Evolutionary conservation across 768 basidiomycete genomes (phyloP), one percentile per base, ranked within the genome.

Genomic region (Agaricus subrufescens): DNA sequence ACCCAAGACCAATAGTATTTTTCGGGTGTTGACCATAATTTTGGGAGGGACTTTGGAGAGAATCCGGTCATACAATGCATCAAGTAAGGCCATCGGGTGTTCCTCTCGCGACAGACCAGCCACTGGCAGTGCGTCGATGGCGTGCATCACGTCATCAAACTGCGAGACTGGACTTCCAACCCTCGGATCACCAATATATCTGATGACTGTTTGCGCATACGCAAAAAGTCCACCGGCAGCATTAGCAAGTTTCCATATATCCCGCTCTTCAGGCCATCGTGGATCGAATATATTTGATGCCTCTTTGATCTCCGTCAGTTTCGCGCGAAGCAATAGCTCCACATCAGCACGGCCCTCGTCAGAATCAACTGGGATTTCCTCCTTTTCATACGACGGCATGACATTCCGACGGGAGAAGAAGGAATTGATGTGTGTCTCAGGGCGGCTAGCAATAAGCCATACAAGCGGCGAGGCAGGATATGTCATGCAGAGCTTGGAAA

Each of bases 21-120:
- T 51, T 42, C 25, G 39, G 38, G 50, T 30, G 5, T 27, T 15
- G 2, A 10, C 1, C n/a, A 43, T 9, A 7, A 51, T 15, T 12
- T 51, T 14, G 0, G 8, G 10, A 1, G 50, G 50, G 42, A 42
- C 26, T 5, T 8, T 15, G 39, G 34, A 44, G 12, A 58, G 46
- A 8, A 58, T 54, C 25, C 23, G 34, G 11, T 7, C 34, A 8
- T 59, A 59, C 10, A 59, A 50, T 23, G n/a, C 44, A 51, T 56
- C 54, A 25, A 59, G 54, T 4, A 19, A 19, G 23, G 48, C 50
- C 50, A 59, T 50, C 19, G 58, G 58, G 30, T 42, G 25, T 2
- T 9, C 15, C 30, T n/a, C 39, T 43, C 25, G 23, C 26, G 15
- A 3, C 3, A 12, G 3, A 14, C 2, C 12, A 7, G 1, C 1